Conservation (phyloP, 495 filamentous ascomycete species). For the Talaromyces trachyspermus region DNA sequence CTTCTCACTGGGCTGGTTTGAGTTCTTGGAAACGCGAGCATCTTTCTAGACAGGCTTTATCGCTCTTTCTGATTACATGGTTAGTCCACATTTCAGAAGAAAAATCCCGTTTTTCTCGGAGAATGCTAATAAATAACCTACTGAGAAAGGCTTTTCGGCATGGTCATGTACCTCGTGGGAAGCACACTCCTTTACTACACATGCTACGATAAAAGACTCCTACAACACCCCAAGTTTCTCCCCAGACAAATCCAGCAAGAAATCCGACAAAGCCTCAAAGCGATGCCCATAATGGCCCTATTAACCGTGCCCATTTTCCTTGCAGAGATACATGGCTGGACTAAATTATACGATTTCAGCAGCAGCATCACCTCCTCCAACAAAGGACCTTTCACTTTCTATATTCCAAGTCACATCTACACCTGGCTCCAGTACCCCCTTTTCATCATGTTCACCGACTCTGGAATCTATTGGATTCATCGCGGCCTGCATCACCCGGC, state of each 20-base stretch:
- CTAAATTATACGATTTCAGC: conserved; percentile 54
- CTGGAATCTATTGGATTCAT: conserved; percentile 70
- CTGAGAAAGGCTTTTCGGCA: conserved; percentile 54
- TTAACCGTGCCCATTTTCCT: conserved; percentile 60
- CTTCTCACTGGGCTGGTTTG: conserved; percentile 56
- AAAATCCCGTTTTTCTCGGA: too few relatives aligned
- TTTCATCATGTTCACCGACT: conserved; percentile 71
- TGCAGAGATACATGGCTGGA: conserved; percentile 59
- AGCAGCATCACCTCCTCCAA: conserved; percentile 19
- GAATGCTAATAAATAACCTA: too few relatives aligned
- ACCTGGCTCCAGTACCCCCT: conserved; percentile 63
- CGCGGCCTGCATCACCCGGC: conserved; percentile 59
- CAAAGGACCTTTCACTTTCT: conserved; percentile 39
- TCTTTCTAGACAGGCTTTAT: conserved; percentile 54
- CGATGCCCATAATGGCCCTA: conserved; percentile 61
- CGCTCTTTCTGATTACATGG: conserved; percentile 66
- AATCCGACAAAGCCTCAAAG: conserved; percentile 50
- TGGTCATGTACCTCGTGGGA: conserved; percentile 62
- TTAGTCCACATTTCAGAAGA: conserved; percentile 22
- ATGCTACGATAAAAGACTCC: conserved; percentile 66
- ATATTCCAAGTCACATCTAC: conserved; percentile 37
- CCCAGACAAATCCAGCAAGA: conserved; percentile 69
- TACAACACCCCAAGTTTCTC: conserved; percentile 69
- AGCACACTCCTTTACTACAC: conserved; percentile 64
- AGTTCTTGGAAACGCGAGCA: conserved; percentile 63